Percentiles rank a stretch among this genome's conserved stretches.
Evolutionary conservation across 257 asterid species (phyloP).

Genomic region (Paraleonurus japonicus): DNA sequence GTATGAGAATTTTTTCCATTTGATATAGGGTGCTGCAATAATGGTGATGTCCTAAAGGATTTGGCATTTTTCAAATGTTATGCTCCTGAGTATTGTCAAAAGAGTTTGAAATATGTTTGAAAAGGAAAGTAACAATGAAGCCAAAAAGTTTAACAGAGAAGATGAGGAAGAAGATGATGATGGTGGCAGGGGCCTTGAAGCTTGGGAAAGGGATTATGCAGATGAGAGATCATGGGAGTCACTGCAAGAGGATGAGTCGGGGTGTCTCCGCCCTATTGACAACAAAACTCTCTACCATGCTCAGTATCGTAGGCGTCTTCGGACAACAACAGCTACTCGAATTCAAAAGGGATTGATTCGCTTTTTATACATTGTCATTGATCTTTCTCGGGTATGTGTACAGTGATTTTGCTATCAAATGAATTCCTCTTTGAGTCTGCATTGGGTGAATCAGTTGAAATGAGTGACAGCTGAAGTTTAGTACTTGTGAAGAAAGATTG

Average conservation of each 20-base stretch:
- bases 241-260: slow-evolving; percentile 95
- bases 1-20: background rate
- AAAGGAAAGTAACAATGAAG: slow-evolving; percentile 44
- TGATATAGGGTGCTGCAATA: background rate
- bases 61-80: too few relatives aligned
- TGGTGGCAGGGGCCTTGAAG: slow-evolving; percentile 60
- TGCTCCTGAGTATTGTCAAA: too few relatives aligned
- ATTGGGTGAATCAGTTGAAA: background rate
- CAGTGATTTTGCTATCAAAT: too few relatives aligned
- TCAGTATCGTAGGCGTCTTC: slow-evolving; percentile 83
- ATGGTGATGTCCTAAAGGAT: too few relatives aligned
- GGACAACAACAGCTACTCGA: slow-evolving; percentile 59
- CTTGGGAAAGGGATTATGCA: slow-evolving; percentile 90
- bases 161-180: slow-evolving; percentile 86
- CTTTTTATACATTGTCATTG: slow-evolving; percentile 72
- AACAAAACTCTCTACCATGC: slow-evolving; percentile 86
- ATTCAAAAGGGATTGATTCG: slow-evolving; percentile 96
- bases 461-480: background rate
- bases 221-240: slow-evolving; percentile 99
- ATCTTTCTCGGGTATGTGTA: slow-evolving; percentile 72
- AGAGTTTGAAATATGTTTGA: slow-evolving; percentile 28
- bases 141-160: slow-evolving; percentile 45
- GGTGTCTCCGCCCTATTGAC: slow-evolving; percentile 88
- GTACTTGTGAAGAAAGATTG: slow-evolving; percentile 1
- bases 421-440: too few relatives aligned